Evolutionary conservation across 768 basidiomycete species (phyloP).

Genomic region (Suillus fuscotomentosus): DNA sequence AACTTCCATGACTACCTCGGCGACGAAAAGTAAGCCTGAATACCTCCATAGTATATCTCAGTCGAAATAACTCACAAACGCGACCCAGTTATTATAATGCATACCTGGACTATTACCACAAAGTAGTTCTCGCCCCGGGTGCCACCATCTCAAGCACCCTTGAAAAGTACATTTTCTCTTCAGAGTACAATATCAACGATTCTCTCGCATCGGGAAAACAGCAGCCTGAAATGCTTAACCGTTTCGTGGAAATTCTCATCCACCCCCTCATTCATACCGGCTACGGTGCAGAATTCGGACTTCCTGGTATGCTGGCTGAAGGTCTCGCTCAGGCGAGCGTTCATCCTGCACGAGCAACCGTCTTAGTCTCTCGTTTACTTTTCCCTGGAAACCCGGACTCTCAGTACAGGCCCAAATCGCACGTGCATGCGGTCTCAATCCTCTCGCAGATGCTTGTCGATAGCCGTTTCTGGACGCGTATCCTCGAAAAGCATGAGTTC

Average conservation of each 20-base stretch:
- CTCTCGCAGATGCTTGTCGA: constrained; percentile 56
- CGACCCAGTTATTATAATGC: constrained; percentile 28
- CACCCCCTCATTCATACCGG: constrained; percentile 68
- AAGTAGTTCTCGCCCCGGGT: constrained; percentile 26
- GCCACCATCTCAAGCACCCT: constrained; percentile 36
- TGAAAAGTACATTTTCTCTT: constrained; percentile 64
- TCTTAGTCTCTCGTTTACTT: constrained; percentile 34
- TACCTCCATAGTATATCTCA: not conserved
- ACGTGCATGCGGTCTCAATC: constrained; percentile 48
- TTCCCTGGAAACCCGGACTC: constrained; percentile 24
- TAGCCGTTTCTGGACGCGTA: constrained; percentile 31
- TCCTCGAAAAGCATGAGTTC: constrained; percentile 34
- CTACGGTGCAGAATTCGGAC: constrained; percentile 61
- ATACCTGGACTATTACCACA: constrained; percentile 31
- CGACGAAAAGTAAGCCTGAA: constrained; percentile 26
- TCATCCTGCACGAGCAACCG: constrained; percentile 38
- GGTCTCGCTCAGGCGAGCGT: constrained; percentile 64
- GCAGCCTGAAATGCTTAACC: constrained; percentile 57
- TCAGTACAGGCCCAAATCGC: constrained; percentile 28
- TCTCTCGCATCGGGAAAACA: constrained; percentile 22
- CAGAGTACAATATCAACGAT: constrained; percentile 43
- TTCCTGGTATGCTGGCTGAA: constrained; percentile 63
- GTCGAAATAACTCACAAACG: not conserved
- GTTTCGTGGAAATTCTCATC: constrained; percentile 56
- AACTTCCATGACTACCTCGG: constrained; percentile 26